Evolutionary conservation across 1,139 yeast species (phyloP), one percentile per base, ranked within the genome.

Genomic region (Kodamaea sp.): DNA sequence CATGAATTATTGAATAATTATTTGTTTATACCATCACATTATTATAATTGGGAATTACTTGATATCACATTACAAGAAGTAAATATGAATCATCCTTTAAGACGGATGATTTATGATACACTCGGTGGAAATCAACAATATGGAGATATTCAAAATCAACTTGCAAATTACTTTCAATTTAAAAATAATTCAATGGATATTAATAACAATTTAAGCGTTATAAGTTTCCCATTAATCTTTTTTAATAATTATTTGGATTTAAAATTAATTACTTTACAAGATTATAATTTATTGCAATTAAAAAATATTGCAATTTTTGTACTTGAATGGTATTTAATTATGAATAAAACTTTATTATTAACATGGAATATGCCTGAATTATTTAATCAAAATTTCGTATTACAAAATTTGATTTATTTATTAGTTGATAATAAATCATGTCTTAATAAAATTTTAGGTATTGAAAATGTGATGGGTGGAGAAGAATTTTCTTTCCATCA

Each of bases 181-280:
- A 46, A 48, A 31, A 41, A 47, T 11, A 39, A 44, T 26, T 44
- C 50, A 6, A 57, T 58, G 33, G 65, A 65, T 6, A 44, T 49
- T 34, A 50, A 51, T 37, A 44, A 50, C 42, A 52, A 50, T 35
- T 42, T 55, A 31, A 53, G 55, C 27, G 70, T 73, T 25, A 63
- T 74, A 8, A 60, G 72, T 35, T 63, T 70, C 46, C 79, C 79
- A 1, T 49, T 73, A 24, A 56, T 75, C 8, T 67, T 74, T 49
- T 57, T 67, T 36, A 52, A 63, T 23, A 52, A 48, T 24, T 60
- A 62, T 34, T 50, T 69, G 38, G 50, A 57, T 28, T 41, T 49
- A 9, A 35, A 42, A 2, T 32, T 48, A 5, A 31, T 52, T 9
- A 45, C 37, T 10, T 37, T 50, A 27, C 31, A 40, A 7, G 35